phyloP scores from a whole-genome alignment of 2,329 filamentous ascomycete species.

The Uncinocarpus reesii region DNA sequence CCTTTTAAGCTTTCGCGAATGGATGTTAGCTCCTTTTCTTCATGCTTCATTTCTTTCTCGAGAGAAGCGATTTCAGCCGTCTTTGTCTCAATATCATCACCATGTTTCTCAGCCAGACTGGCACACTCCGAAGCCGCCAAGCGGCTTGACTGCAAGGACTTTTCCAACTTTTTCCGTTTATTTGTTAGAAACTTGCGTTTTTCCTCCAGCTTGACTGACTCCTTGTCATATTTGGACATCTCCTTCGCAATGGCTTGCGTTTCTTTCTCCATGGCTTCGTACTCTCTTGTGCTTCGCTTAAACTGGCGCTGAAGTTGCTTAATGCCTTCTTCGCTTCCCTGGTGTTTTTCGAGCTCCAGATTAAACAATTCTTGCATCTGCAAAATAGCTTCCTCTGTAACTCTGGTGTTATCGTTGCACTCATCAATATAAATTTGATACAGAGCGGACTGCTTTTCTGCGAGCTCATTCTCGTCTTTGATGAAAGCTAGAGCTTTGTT shows the following conservation, averaged over 20 bases:
- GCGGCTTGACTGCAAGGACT: conserved; percentile 67
- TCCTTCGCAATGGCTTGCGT: conserved; percentile 73
- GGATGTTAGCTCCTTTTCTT: conserved; percentile 70
- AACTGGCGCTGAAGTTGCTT: conserved; percentile 80
- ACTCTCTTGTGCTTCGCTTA: conserved; percentile 71
- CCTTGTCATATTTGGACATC: conserved; percentile 86
- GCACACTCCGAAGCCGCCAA: conserved; percentile 63
- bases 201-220: conserved; percentile 93
- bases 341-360: conserved; percentile 79
- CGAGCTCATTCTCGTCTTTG: conserved; percentile 84
- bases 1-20: conserved; percentile 84
- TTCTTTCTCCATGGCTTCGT: conserved; percentile 70
- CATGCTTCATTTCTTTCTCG: conserved; percentile 62
- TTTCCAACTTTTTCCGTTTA: conserved; percentile 93
- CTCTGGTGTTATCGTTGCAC: conserved; percentile 75
- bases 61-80: conserved; percentile 63
- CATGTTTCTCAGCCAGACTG: conserved; percentile 66
- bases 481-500: conserved; percentile 84
- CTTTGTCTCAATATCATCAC: conserved; percentile 66
- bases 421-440: conserved; percentile 88
- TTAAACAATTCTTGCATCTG: conserved; percentile 83
- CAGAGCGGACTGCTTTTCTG: conserved; percentile 76
- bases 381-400: conserved; percentile 80
- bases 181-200: conserved; percentile 86
- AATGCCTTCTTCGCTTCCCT: conserved; percentile 80